These are phyloP conservation scores for Cutaneotrichosporon sp. DNA, from an alignment of 1,284 basidiomycete genomes.

Conservation along the genomic window DNA sequence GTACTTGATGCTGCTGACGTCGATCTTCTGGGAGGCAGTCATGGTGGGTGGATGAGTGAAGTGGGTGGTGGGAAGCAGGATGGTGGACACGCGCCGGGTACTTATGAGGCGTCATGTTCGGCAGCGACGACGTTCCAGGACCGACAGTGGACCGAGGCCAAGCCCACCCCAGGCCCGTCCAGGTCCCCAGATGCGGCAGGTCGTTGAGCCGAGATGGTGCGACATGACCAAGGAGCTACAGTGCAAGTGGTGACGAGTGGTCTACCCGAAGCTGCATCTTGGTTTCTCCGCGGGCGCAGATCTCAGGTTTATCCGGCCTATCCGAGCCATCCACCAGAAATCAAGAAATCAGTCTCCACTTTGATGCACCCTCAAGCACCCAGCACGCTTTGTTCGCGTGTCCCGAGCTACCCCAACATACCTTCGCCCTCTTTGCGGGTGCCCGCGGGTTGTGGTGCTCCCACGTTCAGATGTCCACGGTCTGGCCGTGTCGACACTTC, in stretches of 20 bases:
- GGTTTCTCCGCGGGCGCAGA: neutral
- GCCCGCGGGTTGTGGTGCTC: too few species aligned
- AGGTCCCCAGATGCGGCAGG: too few species aligned
- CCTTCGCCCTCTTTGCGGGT: too few species aligned
- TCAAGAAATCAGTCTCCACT: conserved; percentile 3
- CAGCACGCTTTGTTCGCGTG: too few species aligned
- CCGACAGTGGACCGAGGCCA: neutral
- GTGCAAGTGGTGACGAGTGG: neutral
- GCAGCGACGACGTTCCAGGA: neutral
- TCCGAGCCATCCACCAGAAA: neutral
- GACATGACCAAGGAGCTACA: too few species aligned
- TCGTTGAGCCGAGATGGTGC: neutral
- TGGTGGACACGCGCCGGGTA: neutral
- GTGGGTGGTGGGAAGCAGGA: neutral
- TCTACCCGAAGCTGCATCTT: neutral
- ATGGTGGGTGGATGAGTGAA: neutral
- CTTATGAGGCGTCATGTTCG: conserved; percentile 1
- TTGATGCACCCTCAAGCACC: too few species aligned
- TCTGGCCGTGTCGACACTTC: neutral
- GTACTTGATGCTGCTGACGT: conserved; percentile 13
- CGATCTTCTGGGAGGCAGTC: neutral
- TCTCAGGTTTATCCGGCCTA: neutral
- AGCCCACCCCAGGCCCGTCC: neutral
- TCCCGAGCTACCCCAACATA: too few species aligned
- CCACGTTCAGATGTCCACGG: too few species aligned